phyloP scores from a whole-genome alignment of 495 filamentous ascomycete genomes.

The Neurospora sp. region DNA sequence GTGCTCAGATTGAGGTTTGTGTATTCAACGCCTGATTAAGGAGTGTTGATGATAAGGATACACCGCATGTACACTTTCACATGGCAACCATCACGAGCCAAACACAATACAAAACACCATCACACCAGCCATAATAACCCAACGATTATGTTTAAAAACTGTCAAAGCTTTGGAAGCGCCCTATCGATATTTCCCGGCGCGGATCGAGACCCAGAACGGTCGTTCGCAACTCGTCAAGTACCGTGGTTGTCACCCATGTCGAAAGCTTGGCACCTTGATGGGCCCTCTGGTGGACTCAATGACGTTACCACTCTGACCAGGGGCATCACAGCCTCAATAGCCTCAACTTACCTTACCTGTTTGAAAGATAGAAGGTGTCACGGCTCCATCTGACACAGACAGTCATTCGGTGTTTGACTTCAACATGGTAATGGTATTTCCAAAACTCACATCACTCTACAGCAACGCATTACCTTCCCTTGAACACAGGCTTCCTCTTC shows the following conservation, averaged over 20 bases:
- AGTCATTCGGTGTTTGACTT: not conserved
- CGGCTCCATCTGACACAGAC: too few relatives aligned
- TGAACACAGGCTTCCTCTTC: constrained; percentile 82
- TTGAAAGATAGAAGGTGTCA: too few relatives aligned
- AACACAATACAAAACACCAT: not conserved
- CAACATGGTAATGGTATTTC: not conserved
- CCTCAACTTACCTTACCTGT: not conserved
- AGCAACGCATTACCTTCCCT: constrained; percentile 39
- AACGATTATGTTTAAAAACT: not conserved
- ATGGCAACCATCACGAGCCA: not conserved
- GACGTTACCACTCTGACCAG: not conserved
- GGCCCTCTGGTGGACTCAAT: not conserved
- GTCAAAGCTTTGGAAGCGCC: not conserved
- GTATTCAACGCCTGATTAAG: not conserved
- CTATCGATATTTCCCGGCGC: not conserved
- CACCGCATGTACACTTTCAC: not conserved
- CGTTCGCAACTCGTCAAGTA: not conserved
- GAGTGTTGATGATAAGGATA: not conserved
- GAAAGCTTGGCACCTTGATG: not conserved
- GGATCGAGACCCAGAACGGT: not conserved
- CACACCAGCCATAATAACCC: not conserved
- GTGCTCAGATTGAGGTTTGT: not conserved
- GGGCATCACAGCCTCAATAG: not conserved
- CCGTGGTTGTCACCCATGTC: not conserved
- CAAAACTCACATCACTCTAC: not conserved